These are phyloP conservation scores for Aspergillus sp. DNA, from an alignment of 2,329 filamentous ascomycete species.

Conservation along the genomic window DNA sequence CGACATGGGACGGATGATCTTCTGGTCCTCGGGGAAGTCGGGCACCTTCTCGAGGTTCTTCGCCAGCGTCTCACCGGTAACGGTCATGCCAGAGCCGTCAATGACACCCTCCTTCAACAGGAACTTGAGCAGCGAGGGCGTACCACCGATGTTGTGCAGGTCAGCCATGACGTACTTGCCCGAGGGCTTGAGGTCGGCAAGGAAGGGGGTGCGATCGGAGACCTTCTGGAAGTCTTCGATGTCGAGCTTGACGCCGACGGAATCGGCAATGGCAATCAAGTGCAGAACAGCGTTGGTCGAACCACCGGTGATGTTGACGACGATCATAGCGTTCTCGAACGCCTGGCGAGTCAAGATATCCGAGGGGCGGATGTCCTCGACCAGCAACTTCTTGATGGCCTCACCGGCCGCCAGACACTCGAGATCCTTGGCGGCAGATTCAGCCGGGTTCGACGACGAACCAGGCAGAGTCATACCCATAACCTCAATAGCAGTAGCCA, in stretches of 20 bases:
- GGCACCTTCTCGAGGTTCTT: slow-evolving; percentile 54
- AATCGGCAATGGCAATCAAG: slow-evolving; percentile 75
- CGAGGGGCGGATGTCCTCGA: slow-evolving; percentile 67
- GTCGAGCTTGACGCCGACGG: slow-evolving; percentile 72
- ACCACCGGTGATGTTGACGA: slow-evolving; percentile 75
- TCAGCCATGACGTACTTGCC: slow-evolving; percentile 58
- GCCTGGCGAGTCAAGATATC: slow-evolving; percentile 75
- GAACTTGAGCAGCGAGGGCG: slow-evolving; percentile 52
- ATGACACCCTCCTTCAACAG: slow-evolving; percentile 53
- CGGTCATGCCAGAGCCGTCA: slow-evolving; percentile 54
- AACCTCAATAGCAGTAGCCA: slow-evolving; percentile 61
- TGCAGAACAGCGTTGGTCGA: slow-evolving; percentile 83
- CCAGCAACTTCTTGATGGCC: slow-evolving; percentile 67
- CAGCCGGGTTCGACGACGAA: slow-evolving; percentile 72
- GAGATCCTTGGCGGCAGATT: slow-evolving; percentile 61
- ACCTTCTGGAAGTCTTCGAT: slow-evolving; percentile 83
- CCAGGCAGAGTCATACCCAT: slow-evolving; percentile 76
- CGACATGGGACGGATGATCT: slow-evolving; percentile 61
- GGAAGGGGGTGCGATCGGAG: slow-evolving; percentile 69
- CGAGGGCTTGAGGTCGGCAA: slow-evolving; percentile 76
- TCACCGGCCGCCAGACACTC: slow-evolving; percentile 67
- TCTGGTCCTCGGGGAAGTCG: slow-evolving; percentile 61
- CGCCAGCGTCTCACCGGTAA: slow-evolving; percentile 53
- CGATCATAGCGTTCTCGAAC: slow-evolving; percentile 78
- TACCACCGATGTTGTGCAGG: slow-evolving; percentile 51